phyloP scores from a whole-genome alignment of 1,284 basidiomycete species.

The Anthracocystis walkeri region DNA sequence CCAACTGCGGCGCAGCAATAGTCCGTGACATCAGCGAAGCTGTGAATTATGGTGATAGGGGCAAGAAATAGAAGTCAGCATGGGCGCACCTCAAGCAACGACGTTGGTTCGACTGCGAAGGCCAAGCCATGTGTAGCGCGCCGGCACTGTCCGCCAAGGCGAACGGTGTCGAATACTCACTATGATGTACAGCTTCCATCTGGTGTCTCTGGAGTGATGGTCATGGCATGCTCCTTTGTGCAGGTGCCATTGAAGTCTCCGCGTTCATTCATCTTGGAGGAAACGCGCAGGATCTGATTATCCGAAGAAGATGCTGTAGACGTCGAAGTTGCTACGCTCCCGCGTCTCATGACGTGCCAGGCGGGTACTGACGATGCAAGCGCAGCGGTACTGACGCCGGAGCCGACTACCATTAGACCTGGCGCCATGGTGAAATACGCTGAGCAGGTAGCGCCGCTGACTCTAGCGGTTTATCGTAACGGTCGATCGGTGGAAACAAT shows the following conservation, averaged over 20 bases:
- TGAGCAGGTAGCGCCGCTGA: not conserved
- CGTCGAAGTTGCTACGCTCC: not conserved
- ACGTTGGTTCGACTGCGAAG: no score
- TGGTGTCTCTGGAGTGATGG: constrained; percentile 50
- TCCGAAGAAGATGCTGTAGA: constrained; percentile 18
- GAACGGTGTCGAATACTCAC: constrained; percentile 13
- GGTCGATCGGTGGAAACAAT: not conserved
- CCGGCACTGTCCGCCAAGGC: no score
- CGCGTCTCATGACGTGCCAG: constrained; percentile 22
- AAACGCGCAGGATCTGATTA: constrained; percentile 30
- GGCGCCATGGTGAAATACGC: constrained; percentile 20
- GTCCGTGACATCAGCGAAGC: constrained; percentile 57
- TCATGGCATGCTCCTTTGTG: constrained; percentile 35
- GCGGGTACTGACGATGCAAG: constrained; percentile 13
- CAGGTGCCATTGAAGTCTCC: constrained; percentile 56
- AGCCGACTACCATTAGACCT: not conserved
- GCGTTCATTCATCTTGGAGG: constrained; percentile 43
- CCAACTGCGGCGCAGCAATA: constrained; percentile 60
- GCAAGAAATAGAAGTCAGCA: not conserved
- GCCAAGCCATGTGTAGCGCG: no score
- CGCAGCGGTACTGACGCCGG: constrained; percentile 18
- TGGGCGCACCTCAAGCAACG: not conserved
- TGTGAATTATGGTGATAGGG: not conserved
- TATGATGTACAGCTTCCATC: constrained; percentile 47
- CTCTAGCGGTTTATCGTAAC: not conserved